Percentiles rank a stretch among this genome's conserved stretches.
phyloP scores from a whole-genome alignment of 345 rosid species.

The Alliaria petiolata region DNA sequence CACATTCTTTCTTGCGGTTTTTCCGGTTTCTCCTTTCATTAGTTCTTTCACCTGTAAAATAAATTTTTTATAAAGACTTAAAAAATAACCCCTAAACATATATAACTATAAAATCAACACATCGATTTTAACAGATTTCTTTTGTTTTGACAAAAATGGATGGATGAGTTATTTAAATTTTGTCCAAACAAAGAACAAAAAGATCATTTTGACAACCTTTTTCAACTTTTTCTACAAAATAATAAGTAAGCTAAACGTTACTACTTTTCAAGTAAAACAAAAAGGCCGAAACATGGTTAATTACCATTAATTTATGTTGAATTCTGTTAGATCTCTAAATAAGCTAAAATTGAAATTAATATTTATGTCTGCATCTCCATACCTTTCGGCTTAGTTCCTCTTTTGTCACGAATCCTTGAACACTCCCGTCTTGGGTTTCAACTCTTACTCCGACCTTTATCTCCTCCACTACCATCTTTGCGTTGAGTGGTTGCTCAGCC shows the following conservation, averaged over 20 bases:
- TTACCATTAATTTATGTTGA: neutral
- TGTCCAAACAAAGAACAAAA: no score
- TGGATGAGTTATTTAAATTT: no score
- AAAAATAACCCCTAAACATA: neutral
- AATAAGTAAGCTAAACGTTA: neutral
- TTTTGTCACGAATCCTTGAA: constrained; percentile 44
- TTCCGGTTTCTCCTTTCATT: constrained; percentile 66
- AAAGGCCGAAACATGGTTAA: neutral
- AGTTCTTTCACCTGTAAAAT: constrained; percentile 40
- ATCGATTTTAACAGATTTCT: neutral
- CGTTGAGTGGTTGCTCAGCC: constrained; percentile 74
- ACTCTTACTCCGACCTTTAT: constrained; percentile 55
- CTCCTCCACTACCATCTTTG: constrained; percentile 63
- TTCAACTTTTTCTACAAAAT: neutral
- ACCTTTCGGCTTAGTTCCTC: constrained; percentile 41
- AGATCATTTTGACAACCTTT: neutral
- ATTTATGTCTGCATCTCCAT: neutral
- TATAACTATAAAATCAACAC: neutral
- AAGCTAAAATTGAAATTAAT: neutral
- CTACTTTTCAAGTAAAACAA: neutral
- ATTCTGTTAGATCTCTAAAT: no score
- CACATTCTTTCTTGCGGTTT: constrained; percentile 40
- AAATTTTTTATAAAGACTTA: neutral
- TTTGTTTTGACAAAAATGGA: no score
- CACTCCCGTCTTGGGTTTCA: constrained; percentile 40